Base-by-base conservation (phyloP, 1,284 basidiomycete genomes). In the Prillingera fragicola region DNA sequence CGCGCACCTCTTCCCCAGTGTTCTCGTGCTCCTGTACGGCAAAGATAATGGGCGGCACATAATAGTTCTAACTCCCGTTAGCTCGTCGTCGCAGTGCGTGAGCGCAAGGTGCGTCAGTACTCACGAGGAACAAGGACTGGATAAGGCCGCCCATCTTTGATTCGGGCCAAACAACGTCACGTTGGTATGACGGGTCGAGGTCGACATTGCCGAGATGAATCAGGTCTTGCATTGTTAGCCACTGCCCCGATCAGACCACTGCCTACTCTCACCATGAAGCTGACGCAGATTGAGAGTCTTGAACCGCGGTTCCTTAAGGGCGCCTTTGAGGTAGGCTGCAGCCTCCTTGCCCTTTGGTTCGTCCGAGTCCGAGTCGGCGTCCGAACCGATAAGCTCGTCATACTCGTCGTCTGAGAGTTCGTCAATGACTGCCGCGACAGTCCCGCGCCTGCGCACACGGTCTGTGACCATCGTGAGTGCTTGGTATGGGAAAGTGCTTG, bases 21-120 rank as follows among this genome's bases (percentile, higher is more conserved):
- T 51, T 52, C 14, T 51, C 38, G 15, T 18, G 29, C 19, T 44
- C 22, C 21, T 33, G 15, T 4, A 61, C 45, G 3, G 67, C 63
- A 42, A 69, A 69, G 38, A 71, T 55, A 28, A 71, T 48, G 3
- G 69, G 67, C 5, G 67, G 67, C 19, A 68, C 57, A 33, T 65
- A 67, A 49, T 60, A 71, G 50, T 69, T 68, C 60, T 65, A 15
- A 25, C 15, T 14, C 12, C 5, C 18, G 12, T 9, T 14, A n/a
- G 35, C 35, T 8, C 15, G 15, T 21, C 18, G 17, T 34, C 17
- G 7, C 12, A n/a, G 28, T n/a, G n/a, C n/a, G n/a, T n/a, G n/a
- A n/a, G n/a, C n/a, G n/a, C n/a, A n/a, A n/a, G n/a, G n/a, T n/a
- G n/a, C n/a, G n/a, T n/a, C n/a, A n/a, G 12, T 27, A 57, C 62